Percentiles rank a stretch among this genome's conserved stretches.
Evolutionary conservation across 352 stramenopile species (phyloP).

Genomic region (Globisporangium megalacanthum): DNA sequence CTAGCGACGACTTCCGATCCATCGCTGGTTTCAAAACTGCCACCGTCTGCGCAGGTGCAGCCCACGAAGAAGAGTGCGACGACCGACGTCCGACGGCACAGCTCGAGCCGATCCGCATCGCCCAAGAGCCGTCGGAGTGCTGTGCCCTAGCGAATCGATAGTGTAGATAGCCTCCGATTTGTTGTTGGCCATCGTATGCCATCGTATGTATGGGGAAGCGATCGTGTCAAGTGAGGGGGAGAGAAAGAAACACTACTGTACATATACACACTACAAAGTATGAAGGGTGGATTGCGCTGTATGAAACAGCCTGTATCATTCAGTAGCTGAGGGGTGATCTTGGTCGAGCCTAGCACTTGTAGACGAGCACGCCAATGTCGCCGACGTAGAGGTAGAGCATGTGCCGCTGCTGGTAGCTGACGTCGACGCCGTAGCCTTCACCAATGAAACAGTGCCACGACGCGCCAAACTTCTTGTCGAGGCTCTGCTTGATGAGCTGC

Average conservation of each 20-base stretch:
- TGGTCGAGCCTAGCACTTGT: slow-evolving; percentile 83
- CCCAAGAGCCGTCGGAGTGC: neutral
- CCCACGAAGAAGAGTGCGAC: neutral
- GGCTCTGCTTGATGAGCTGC: slow-evolving; percentile 93
- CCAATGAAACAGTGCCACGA: slow-evolving; percentile 96
- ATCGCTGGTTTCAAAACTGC: no score
- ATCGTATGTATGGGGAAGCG: no score
- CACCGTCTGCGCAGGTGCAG: neutral
- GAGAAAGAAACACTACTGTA: no score
- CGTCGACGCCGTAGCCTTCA: slow-evolving; percentile 95
- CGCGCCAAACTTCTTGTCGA: slow-evolving; percentile 97
- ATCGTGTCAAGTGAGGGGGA: no score
- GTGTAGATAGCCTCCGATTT: no score
- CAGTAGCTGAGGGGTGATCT: no score
- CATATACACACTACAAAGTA: no score
- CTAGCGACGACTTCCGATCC: no score
- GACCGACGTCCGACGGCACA: neutral
- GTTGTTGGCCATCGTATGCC: no score
- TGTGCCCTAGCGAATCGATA: neutral
- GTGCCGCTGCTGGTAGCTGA: slow-evolving; percentile 95
- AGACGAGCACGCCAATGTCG: slow-evolving; percentile 92
- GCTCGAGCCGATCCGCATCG: neutral
- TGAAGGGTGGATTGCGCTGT: no score
- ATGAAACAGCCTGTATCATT: no score
- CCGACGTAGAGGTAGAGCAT: slow-evolving; percentile 94